Evolutionary conservation across 2,329 filamentous ascomycete species (phyloP).

Genomic region (Penicillium frequentans): DNA sequence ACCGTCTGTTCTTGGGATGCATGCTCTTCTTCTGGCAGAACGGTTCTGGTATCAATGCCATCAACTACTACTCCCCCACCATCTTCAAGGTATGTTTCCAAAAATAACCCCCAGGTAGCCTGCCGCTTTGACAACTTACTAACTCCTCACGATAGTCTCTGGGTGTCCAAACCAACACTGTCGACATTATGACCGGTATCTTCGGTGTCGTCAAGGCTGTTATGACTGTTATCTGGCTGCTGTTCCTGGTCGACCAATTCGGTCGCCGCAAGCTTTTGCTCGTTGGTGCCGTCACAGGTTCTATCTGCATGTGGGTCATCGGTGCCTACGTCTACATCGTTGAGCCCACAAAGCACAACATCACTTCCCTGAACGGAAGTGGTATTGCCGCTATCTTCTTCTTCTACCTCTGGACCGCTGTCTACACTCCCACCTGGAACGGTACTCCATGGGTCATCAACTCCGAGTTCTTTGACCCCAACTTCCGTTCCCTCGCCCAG

Average conservation of each 20-base stretch:
- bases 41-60: slow-evolving; percentile 73
- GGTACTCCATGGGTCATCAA: slow-evolving; percentile 76
- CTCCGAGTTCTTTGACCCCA: slow-evolving; percentile 71
- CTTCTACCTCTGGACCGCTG: slow-evolving; percentile 72
- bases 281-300: slow-evolving; percentile 61
- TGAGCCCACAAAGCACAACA: slow-evolving; percentile 29
- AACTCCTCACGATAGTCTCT: slow-evolving; percentile 41
- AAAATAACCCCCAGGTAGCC: too few relatives aligned
- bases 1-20: slow-evolving; percentile 70
- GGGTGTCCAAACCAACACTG: slow-evolving; percentile 57
- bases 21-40: slow-evolving; percentile 81
- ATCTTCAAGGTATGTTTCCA: slow-evolving; percentile 52
- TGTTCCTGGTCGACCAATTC: slow-evolving; percentile 66
- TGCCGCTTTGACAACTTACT: too few relatives aligned
- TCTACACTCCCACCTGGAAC: slow-evolving; percentile 73
- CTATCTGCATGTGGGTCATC: slow-evolving; percentile 38
- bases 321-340: slow-evolving; percentile 36
- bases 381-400: slow-evolving; percentile 55
- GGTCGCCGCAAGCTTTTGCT: slow-evolving; percentile 65
- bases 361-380: slow-evolving; percentile 21
- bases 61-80: slow-evolving; percentile 72
- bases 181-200: slow-evolving; percentile 68
- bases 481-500: slow-evolving; percentile 68
- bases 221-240: slow-evolving; percentile 66
- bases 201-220: slow-evolving; percentile 74